phyloP scores from a whole-genome alignment of 345 rosid species.

The Gossypium herbaceum region DNA sequence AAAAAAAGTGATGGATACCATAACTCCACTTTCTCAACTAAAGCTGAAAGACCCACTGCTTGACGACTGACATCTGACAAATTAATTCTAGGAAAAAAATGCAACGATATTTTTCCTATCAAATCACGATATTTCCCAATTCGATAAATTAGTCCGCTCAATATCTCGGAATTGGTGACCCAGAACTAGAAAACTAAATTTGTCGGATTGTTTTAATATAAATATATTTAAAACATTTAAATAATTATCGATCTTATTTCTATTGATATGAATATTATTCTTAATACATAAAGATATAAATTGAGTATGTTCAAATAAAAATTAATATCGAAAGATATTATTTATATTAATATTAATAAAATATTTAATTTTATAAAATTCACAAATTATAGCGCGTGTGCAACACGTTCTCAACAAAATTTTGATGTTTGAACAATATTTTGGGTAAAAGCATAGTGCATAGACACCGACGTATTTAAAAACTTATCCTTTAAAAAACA shows the following conservation, averaged over 20 bases:
- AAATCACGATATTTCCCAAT: not conserved
- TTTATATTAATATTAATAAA: too few species aligned
- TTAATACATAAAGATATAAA: accelerated
- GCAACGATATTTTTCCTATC: not conserved
- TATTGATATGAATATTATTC: accelerated
- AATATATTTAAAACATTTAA: too few species aligned
- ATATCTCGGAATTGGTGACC: not conserved
- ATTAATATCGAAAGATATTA: too few species aligned
- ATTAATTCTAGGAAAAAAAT: not conserved
- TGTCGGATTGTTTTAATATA: not conserved
- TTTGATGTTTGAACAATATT: not conserved
- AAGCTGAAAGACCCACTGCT: slow-evolving; percentile 13
- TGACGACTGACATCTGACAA: slow-evolving; percentile 3
- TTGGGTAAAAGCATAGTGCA: not conserved
- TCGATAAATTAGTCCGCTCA: not conserved
- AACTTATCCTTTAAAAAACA: not conserved
- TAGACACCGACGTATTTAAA: not conserved
- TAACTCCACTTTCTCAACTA: slow-evolving; percentile 14
- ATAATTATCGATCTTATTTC: too few species aligned
- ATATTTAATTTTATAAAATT: too few species aligned
- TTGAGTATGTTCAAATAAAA: too few species aligned
- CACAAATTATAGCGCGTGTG: not conserved
- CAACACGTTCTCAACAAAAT: not conserved
- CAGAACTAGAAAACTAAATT: not conserved
- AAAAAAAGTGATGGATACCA: not conserved